Base-by-base conservation (phyloP, 352 stramenopile genomes). In the Globisporangium okanoganense region DNA sequence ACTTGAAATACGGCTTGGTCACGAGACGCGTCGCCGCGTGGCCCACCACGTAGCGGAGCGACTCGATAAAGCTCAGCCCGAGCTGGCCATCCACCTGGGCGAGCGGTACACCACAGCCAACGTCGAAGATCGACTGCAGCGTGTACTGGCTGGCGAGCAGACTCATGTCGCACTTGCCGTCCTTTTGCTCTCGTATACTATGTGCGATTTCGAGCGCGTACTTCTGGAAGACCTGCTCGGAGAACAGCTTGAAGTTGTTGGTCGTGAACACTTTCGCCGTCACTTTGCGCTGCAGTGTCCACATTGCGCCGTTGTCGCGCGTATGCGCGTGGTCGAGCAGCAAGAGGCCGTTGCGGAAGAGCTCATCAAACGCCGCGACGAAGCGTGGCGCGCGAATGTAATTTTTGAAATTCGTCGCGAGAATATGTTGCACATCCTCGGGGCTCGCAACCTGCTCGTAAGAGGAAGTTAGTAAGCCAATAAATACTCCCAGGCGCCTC, bases 251-350 rank as follows among this genome's bases (percentile, higher is more conserved):
- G 22, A 66, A 64, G 27, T 64, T 66, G 24, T 29, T 41, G 25
- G 40, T 62, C 12, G 69, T 78, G 14, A 87, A 82, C 16, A 93
- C 87, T 60, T 91, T 86, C 44, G 73, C 82, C 62, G 77, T 75
- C 14, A 56, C 72, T 49, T 83, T 84, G 38, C 75, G 67, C 55
- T 84, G 75, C n/a, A 69, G n/a, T 5, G 58, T 61, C 70, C 70
- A 84, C 20, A 40, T 61, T 20, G 49, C 54, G 31, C 65, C 70
- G 45, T 81, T 66, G 18, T 57, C 38, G 10, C 14, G 2, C 9
- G 36, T 24, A 18, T 60, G 47, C 29, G 50, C 62, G 50, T 67
- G 66, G 49, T 70, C 65, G 48, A 69, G 56, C 25, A 38, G 52
- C 44, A 68, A 65, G 14, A 71, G 52, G 7, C 61, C 36, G 8